Evolutionary conservation across 352 stramenopile genomes (phyloP), one percentile per base, ranked within the genome.

Genomic region (Globisporangium sylvaticum): DNA sequence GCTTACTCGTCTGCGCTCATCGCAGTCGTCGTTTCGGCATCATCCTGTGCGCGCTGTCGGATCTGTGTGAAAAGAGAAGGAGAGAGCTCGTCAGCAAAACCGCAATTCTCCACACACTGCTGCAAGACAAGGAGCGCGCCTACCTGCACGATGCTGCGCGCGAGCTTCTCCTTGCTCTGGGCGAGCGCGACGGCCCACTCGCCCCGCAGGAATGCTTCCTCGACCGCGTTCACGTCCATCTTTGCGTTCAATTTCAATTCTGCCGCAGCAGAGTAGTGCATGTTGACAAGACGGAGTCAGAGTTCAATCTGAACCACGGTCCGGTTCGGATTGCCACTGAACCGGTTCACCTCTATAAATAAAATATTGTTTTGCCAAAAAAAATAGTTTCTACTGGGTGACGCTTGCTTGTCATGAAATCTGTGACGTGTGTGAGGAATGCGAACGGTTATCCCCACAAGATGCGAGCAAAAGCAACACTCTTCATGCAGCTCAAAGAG

Each of bases 201-300:
- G 58, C 79, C 80, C 44, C 79, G 74, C 55, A 92, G 68, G 48
- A 89, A 78, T 12, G 72, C 69, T 59, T 90, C 81, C 64, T 92
- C 84, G 10, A 84, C 68, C 15, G 75, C 77, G 22, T 73, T 63
- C 14, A 78, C 69, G 55, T 73, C 63, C 74, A 80, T 78, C 65
- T 29, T 54, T 15, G 25, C 39, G 18, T 27, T 56, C 52, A 37
- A 24, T 32, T 56, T 64, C 54, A 29, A 31, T 24, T 44, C 39
- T 58, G 39, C 15, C 37, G 31, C 31, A 37, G 31, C 8, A 44
- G 10, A 15, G 7, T 62, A 18, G 39, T 31, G 37, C 14, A 54
- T 60, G 62, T 67, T 67, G 62, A 67, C 62, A 27, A 53, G 37
- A 62, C 62, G 25, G 29, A 48, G 15, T 20, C 39, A n/a, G 25